These are phyloP conservation scores for Diophrys appendiculata DNA, from an alignment of 73 alveolate genomes.

Conservation along the genomic window DNA sequence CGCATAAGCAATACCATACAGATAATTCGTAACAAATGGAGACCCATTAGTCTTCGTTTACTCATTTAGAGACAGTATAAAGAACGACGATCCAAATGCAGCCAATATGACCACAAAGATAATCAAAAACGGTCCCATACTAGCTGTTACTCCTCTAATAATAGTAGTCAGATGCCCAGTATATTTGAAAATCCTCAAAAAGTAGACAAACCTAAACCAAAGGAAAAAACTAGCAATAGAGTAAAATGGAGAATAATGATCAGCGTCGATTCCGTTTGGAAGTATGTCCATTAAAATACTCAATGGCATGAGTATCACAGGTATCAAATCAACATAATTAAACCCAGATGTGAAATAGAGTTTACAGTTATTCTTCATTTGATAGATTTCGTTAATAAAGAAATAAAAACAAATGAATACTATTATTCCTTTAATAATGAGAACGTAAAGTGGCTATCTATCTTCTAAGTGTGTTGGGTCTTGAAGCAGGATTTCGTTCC, in stretches of 20 bases:
- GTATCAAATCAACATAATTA: background rate
- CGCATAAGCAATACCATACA: background rate
- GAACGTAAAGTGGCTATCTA: background rate
- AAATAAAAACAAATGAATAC: too few species aligned
- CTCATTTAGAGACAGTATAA: background rate
- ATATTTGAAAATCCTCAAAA: constrained; percentile 33
- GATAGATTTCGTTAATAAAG: background rate
- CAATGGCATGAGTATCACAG: background rate
- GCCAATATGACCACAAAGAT: constrained; percentile 8
- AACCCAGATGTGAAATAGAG: background rate
- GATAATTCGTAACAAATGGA: background rate
- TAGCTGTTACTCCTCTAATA: constrained; percentile 11
- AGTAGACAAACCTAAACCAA: constrained; percentile 42
- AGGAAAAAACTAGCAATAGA: constrained; percentile 20
- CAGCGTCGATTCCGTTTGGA: background rate
- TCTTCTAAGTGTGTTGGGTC: background rate
- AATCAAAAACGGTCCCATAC: constrained; percentile 40
- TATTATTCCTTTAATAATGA: background rate
- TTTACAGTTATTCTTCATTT: background rate
- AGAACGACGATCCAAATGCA: background rate
- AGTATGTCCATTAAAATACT: background rate
- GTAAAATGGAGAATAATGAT: constrained; percentile 1
- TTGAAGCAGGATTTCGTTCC: background rate
- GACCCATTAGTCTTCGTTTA: background rate
- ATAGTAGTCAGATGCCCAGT: constrained; percentile 33